Percentiles rank a stretch among this genome's conserved stretches.
phyloP scores from a whole-genome alignment of 495 filamentous ascomycete species.

The Penicillium macrosclerotiorum region DNA sequence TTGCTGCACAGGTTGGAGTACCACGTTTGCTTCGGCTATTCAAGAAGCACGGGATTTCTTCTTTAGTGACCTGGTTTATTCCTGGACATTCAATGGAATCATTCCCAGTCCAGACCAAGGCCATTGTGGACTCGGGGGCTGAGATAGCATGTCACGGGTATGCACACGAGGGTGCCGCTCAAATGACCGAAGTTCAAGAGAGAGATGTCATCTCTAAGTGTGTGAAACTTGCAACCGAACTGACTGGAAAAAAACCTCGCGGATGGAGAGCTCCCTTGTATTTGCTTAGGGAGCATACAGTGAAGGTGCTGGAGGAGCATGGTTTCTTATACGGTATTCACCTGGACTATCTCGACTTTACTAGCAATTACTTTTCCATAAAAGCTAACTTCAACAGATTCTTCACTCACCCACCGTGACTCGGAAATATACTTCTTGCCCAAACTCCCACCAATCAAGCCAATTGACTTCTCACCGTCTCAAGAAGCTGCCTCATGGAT shows the following conservation, averaged over 20 bases:
- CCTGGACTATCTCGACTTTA: no score
- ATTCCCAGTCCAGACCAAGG: slow-evolving; percentile 52
- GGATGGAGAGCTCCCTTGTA: slow-evolving; percentile 62
- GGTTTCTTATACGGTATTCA: slow-evolving; percentile 52
- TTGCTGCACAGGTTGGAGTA: slow-evolving; percentile 58
- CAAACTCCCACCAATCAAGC: slow-evolving; percentile 41
- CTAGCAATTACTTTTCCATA: neutral
- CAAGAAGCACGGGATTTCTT: slow-evolving; percentile 48
- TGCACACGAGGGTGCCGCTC: slow-evolving; percentile 55
- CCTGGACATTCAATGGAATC: slow-evolving; percentile 62
- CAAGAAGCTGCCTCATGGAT: slow-evolving; percentile 52
- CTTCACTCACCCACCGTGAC: slow-evolving; percentile 55
- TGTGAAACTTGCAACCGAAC: slow-evolving; percentile 45
- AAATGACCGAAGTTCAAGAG: slow-evolving; percentile 58
- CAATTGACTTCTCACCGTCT: slow-evolving; percentile 49
- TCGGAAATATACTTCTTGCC: slow-evolving; percentile 53
- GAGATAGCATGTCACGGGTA: slow-evolving; percentile 64
- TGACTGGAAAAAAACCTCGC: slow-evolving; percentile 52
- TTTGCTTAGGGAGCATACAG: slow-evolving; percentile 53
- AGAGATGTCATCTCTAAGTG: slow-evolving; percentile 54
- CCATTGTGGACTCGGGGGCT: slow-evolving; percentile 53
- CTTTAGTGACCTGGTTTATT: slow-evolving; percentile 62
- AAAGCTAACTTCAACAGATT: slow-evolving; percentile 27
- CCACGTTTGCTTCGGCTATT: slow-evolving; percentile 58
- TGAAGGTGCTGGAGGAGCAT: slow-evolving; percentile 52